A percentile compares a stretch with the other conserved stretches of the same genome.
Conservation (phyloP, 2,329 filamentous ascomycete genomes). For the Emericellopsis cladophorae region DNA sequence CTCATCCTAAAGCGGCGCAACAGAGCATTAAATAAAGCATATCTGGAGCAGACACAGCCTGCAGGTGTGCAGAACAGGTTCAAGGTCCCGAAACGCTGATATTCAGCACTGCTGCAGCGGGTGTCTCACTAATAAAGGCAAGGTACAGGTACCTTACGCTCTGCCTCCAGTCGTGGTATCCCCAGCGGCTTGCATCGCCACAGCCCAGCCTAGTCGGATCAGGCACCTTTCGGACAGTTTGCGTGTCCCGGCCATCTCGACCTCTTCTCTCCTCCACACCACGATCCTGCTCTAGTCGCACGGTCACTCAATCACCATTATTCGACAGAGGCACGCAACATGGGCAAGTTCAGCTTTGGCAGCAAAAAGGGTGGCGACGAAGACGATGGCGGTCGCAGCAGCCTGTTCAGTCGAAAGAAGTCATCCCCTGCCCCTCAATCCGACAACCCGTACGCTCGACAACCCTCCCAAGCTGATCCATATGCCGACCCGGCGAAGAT, state of each 20-base stretch:
- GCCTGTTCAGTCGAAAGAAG: conserved; percentile 43
- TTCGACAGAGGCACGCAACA: conserved; percentile 10
- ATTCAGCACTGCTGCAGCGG: no score
- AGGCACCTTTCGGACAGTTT: no score
- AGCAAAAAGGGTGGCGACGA: conserved; percentile 43
- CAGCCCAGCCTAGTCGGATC: no score
- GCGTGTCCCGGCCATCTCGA: not conserved
- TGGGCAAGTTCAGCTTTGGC: conserved; percentile 42
- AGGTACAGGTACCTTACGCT: no score
- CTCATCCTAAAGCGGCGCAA: no score
- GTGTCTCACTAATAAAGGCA: no score
- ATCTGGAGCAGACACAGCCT: no score
- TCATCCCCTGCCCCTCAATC: conserved; percentile 27
- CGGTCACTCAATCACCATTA: not conserved
- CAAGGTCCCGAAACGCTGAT: no score
- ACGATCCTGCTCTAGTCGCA: not conserved
- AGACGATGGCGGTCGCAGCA: conserved; percentile 32
- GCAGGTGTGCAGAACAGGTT: no score
- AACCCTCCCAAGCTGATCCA: conserved; percentile 33
- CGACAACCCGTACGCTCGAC: conserved; percentile 45
- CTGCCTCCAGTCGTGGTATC: no score
- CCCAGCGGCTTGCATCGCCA: no score
- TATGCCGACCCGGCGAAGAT: conserved; percentile 36
- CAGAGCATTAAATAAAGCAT: no score
- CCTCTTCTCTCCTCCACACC: not conserved